phyloP scores from a whole-genome alignment of 1,284 basidiomycete species.

The Fomes fomentarius region DNA sequence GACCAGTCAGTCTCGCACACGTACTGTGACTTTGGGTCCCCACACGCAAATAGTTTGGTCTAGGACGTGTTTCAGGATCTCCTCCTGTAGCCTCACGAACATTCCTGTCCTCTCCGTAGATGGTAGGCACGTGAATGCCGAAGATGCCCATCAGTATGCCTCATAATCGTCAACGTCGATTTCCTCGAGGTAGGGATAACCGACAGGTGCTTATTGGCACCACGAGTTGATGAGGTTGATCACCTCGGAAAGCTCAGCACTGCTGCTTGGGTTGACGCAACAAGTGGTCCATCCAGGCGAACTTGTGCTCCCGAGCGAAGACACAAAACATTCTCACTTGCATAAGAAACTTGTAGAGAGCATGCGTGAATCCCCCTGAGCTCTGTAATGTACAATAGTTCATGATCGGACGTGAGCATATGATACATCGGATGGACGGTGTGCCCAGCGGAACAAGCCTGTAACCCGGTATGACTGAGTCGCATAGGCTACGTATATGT shows the following conservation, averaged over 20 bases:
- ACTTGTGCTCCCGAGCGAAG: too few species aligned
- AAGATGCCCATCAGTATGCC: conserved; percentile 8
- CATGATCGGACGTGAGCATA: too few species aligned
- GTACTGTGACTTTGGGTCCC: background rate
- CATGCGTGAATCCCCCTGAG: too few species aligned
- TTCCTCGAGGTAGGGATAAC: conserved; percentile 7
- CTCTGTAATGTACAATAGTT: too few species aligned
- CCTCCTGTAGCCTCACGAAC: conserved; percentile 6
- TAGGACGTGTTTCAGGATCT: conserved; percentile 4
- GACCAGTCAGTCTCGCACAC: background rate
- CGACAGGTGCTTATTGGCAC: conserved; percentile 5
- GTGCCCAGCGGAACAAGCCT: too few species aligned
- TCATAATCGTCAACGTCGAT: background rate
- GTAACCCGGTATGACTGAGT: too few species aligned
- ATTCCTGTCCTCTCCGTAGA: conserved; percentile 6
- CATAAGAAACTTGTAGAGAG: too few species aligned
- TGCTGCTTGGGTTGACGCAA: conserved; percentile 8
- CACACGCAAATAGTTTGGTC: conserved; percentile 3
- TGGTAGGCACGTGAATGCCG: conserved; percentile 7
- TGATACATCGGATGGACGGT: too few species aligned
- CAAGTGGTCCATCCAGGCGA: conserved; percentile 12
- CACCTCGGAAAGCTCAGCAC: conserved; percentile 9
- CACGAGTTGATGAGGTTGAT: conserved; percentile 8
- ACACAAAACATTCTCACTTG: too few species aligned
- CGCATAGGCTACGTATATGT: too few species aligned